Evolutionary conservation across 495 filamentous ascomycete species (phyloP).

Genomic region (Daldinia bambusicola): DNA sequence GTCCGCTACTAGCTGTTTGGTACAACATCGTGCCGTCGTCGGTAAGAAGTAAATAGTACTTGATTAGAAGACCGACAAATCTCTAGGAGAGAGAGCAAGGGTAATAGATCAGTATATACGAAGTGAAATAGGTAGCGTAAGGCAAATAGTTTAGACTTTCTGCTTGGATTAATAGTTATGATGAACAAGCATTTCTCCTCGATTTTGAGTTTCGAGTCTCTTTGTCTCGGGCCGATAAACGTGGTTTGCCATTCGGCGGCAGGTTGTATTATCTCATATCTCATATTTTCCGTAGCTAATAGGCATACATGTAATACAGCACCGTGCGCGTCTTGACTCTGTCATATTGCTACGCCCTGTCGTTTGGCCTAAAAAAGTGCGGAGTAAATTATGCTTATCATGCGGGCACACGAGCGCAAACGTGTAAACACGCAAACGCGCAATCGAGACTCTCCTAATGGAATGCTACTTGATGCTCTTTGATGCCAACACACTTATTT

Average conservation of each 20-base stretch:
- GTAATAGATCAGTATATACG: background rate
- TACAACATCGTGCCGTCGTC: slow-evolving; percentile 17
- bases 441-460: background rate
- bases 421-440: background rate
- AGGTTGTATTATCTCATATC: slow-evolving; percentile 18
- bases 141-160: background rate
- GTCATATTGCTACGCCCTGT: background rate
- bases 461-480: background rate
- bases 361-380: background rate
- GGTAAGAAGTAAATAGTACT: background rate
- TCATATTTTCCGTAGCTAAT: slow-evolving; percentile 9
- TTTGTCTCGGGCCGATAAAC: slow-evolving; percentile 1
- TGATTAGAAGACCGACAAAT: background rate
- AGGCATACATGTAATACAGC: slow-evolving; percentile 9
- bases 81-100: background rate
- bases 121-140: background rate
- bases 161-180: background rate
- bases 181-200: too few species aligned
- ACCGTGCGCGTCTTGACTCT: background rate
- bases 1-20: slow-evolving; percentile 3
- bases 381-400: slow-evolving; percentile 7
- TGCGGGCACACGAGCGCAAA: slow-evolving; percentile 21
- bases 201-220: background rate
- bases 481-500: slow-evolving; percentile 3
- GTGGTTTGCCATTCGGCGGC: slow-evolving; percentile 4